Percentiles rank a stretch among this genome's conserved stretches.
Evolutionary conservation across 176 grass and related monocot genomes (phyloP).

Genomic region (Carex pumila): DNA sequence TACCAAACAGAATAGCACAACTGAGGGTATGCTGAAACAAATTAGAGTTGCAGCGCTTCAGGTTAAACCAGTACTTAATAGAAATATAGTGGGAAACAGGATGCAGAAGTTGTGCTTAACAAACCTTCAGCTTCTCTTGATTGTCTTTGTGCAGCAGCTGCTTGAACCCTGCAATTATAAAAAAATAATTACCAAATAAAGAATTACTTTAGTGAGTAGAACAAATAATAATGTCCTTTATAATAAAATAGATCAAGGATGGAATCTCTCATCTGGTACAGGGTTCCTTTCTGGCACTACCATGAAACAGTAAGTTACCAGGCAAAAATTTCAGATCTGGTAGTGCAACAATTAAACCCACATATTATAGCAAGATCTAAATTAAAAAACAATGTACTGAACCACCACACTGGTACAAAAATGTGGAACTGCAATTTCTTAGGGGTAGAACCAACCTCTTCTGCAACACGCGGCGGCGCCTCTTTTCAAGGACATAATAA

Average conservation of each 20-base stretch:
- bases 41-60: neutral
- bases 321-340: neutral
- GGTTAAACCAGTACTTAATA: neutral
- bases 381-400: neutral
- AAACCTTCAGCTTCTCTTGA: slow-evolving; percentile 87
- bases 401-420: neutral
- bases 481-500: slow-evolving; percentile 73
- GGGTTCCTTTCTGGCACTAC: neutral
- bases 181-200: neutral
- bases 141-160: slow-evolving; percentile 73
- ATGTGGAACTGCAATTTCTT: neutral
- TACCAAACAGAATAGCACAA: neutral
- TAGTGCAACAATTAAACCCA: neutral
- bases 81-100: neutral
- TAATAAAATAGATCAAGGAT: neutral
- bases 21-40: neutral
- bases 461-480: slow-evolving; percentile 48
- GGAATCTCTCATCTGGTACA: neutral
- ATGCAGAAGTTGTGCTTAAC: neutral
- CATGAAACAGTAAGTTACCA: neutral
- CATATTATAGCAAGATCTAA: neutral
- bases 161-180: slow-evolving; percentile 54
- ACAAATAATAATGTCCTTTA: neutral
- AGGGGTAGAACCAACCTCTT: slow-evolving; percentile 47
- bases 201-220: neutral